phyloP scores from a whole-genome alignment of 1,139 yeast genomes.

The Saccharomyces hybrid region DNA sequence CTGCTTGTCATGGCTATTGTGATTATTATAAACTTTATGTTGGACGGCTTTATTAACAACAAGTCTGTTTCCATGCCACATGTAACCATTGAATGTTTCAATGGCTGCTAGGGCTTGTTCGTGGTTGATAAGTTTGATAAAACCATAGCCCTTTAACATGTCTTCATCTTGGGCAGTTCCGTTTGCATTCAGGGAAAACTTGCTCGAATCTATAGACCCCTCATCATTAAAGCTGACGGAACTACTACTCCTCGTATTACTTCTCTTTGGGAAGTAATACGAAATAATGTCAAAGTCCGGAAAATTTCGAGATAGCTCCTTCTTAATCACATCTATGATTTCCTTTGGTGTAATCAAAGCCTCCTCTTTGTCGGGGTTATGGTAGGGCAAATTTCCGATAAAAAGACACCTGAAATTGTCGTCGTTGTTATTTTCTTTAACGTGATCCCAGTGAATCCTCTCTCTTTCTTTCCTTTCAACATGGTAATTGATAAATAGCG shows the following conservation, averaged over 20 bases:
- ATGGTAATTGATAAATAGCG: conserved; percentile 43
- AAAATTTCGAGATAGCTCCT: conserved; percentile 7
- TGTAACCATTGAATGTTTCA: conserved; percentile 31
- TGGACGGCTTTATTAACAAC: conserved; percentile 30
- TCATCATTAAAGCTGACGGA: not conserved
- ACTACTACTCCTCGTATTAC: conserved; percentile 6
- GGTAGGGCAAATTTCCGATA: conserved; percentile 27
- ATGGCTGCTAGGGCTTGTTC: conserved; percentile 39
- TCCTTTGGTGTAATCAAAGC: conserved; percentile 14
- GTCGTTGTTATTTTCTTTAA: conserved; percentile 23
- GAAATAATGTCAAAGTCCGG: conserved; percentile 21
- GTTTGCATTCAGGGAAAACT: not conserved
- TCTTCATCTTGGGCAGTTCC: conserved; percentile 13
- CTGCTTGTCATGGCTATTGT: not conserved
- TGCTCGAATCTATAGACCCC: not conserved
- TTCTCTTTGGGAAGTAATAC: conserved; percentile 26
- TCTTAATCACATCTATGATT: conserved; percentile 18
- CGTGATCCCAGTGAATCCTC: conserved; percentile 27
- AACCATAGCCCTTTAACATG: conserved; percentile 40
- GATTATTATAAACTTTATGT: conserved; percentile 11
- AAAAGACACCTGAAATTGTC: conserved; percentile 28
- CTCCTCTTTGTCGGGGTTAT: conserved; percentile 8
- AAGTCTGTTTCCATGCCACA: conserved; percentile 21
- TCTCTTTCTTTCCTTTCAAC: conserved; percentile 46
- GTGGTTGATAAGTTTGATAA: conserved; percentile 38